These are phyloP conservation scores for Globomyces pollinis-pini DNA, from an alignment of 192 early-diverging fungal species.

Conservation along the genomic window DNA sequence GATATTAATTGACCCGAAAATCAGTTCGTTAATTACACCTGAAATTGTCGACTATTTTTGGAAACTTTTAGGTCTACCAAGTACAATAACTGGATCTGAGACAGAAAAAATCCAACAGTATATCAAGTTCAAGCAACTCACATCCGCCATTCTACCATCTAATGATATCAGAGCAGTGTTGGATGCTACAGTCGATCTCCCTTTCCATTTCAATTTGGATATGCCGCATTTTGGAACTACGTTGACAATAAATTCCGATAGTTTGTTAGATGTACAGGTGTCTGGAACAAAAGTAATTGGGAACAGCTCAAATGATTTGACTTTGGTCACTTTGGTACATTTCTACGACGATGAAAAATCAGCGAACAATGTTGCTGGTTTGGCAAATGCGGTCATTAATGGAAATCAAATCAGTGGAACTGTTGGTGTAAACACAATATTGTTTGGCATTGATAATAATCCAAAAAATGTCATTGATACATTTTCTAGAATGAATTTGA, in stretches of 20 bases:
- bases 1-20: not conserved
- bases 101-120: too few relatives aligned
- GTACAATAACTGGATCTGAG: too few relatives aligned
- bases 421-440: not conserved
- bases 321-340: not conserved
- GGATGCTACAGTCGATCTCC: not conserved
- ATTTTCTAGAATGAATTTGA: conserved; percentile 8
- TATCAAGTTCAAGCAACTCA: not conserved
- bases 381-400: not conserved
- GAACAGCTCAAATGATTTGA: not conserved
- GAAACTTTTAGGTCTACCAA: too few relatives aligned
- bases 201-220: not conserved
- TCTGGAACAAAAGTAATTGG: conserved; percentile 2
- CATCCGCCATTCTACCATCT: not conserved
- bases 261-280: not conserved
- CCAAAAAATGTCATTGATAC: conserved; percentile 10
- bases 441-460: not conserved
- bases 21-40: too few relatives aligned
- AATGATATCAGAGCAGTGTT: not conserved
- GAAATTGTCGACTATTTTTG: too few relatives aligned
- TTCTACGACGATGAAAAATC: not conserved
- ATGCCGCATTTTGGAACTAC: not conserved
- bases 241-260: not conserved
- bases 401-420: not conserved
- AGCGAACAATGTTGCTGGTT: not conserved